Percentiles rank a stretch among this genome's conserved stretches.
phyloP scores from a whole-genome alignment of 1,284 basidiomycete species.

The Fomitopsis pinicola region DNA sequence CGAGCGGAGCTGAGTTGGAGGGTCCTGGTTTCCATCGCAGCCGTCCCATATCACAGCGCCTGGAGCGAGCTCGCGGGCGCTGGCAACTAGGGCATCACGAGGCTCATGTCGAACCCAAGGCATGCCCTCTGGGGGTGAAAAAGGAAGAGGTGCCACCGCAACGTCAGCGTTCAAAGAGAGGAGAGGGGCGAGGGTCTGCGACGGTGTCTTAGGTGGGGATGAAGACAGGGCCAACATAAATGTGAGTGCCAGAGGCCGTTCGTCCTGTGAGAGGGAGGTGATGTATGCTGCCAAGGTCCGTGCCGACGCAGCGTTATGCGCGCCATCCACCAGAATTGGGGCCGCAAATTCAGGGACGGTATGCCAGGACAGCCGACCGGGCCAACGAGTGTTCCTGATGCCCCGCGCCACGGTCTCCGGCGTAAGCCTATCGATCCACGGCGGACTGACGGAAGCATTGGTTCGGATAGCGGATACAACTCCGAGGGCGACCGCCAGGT shows the following conservation, averaged over 20 bases:
- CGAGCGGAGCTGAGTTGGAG: slow-evolving; percentile 18
- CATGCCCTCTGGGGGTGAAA: slow-evolving; percentile 82
- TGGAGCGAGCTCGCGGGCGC: slow-evolving; percentile 37
- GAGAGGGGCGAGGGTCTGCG: slow-evolving; percentile 66
- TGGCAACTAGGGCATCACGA: slow-evolving; percentile 41
- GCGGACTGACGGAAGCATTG: slow-evolving; percentile 32
- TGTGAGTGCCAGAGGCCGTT: slow-evolving; percentile 39
- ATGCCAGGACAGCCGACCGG: slow-evolving; percentile 80
- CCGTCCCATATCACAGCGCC: slow-evolving; percentile 40
- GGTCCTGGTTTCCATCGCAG: slow-evolving; percentile 24
- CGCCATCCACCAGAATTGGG: slow-evolving; percentile 84
- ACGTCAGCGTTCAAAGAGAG: slow-evolving; percentile 12
- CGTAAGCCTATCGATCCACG: slow-evolving; percentile 36
- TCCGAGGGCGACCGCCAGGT: slow-evolving; percentile 68
- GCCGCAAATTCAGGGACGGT: slow-evolving; percentile 20
- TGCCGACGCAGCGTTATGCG: slow-evolving; percentile 90
- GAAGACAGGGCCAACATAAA: slow-evolving; percentile 78
- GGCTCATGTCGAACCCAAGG: slow-evolving; percentile 79
- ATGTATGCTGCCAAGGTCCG: slow-evolving; percentile 11
- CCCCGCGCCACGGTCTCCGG: slow-evolving; percentile 50
- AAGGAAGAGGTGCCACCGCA: slow-evolving; percentile 53
- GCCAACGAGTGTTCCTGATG: slow-evolving; percentile 65
- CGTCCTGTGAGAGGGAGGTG: slow-evolving; percentile 8
- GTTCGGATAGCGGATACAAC: slow-evolving; percentile 62
- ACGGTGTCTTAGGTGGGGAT: slow-evolving; percentile 76